Evolutionary conservation across 768 basidiomycete species (phyloP), one percentile per base, ranked within the genome.

Genomic region (Brasilioporus rufonigricans): DNA sequence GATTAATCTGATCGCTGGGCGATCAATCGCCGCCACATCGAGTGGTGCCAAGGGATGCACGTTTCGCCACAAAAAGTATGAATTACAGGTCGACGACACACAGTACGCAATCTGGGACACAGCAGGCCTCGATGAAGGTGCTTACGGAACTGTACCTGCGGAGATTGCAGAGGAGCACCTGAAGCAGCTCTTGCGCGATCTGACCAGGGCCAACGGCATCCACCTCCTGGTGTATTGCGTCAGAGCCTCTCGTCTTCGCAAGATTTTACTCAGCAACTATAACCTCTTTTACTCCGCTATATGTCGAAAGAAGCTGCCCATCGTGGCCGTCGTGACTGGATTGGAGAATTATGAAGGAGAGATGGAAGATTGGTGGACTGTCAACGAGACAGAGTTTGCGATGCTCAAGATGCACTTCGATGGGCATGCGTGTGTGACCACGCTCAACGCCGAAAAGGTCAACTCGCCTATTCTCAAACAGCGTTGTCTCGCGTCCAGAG

Each of bases 361-460:
- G 41, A 71, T 69, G 68, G 44, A 38, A 26, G 58, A 53, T 58
- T 72, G 57, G 75, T 76, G 75, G 75, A 45, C 46, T 14, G 55
- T 60, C 27, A 76, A 76, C 50, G 59, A 61, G 35, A 40, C 38
- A 39, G 70, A 69, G 52, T 62, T 74, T 40, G 35, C 53, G 29
- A 36, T 14, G 44, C 62, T 68, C 55, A 65, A 63, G 35, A 70
- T 76, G 67, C 51, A 57, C 43, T 73, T 76, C 47, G 56, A 58
- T 32, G 73, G 65, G 8, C 72, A 73, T 51, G 75, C 73, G 6
- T 76, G 74, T 53, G 66, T 77, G 53, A 77, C 75, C 24, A 73
- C 75, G 38, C 72, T 68, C 48, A 57, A 68, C 33, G 52, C 46
- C 3, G 58, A 65, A 54, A 68, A 61, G 54, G 66, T 67, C 47